Evolutionary conservation across 257 asterid genomes (phyloP).

Genomic region (Solanum appendiculatum): DNA sequence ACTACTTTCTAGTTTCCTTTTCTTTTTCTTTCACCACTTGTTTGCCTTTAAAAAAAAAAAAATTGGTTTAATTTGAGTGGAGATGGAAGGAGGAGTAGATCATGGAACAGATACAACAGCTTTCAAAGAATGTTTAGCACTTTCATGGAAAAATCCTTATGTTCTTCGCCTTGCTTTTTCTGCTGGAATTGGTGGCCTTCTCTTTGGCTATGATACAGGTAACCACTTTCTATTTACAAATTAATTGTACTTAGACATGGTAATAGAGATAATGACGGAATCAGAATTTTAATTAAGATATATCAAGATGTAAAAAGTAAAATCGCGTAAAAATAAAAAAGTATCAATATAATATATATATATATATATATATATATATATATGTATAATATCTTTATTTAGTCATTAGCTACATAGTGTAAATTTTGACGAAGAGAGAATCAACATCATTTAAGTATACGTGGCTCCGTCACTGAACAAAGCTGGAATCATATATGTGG

Average conservation of each 20-base stretch:
- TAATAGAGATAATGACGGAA: not conserved
- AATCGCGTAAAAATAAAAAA: no score
- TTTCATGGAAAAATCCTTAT: slow-evolving; percentile 21
- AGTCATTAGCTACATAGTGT: no score
- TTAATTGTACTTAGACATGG: no score
- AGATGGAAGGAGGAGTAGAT: slow-evolving; percentile 22
- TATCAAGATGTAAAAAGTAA: no score
- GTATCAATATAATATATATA: no score
- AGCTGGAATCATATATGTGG: no score
- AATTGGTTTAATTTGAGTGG: not conserved
- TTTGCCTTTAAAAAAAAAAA: not conserved
- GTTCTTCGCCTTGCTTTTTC: slow-evolving; percentile 47
- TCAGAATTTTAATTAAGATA: no score
- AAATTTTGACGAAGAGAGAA: no score
- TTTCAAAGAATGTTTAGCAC: slow-evolving; percentile 25
- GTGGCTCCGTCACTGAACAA: no score
- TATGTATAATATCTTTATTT: no score
- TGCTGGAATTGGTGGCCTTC: slow-evolving; percentile 47
- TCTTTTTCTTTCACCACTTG: not conserved
- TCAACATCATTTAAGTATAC: no score
- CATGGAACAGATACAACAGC: slow-evolving; percentile 11
- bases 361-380: no score
- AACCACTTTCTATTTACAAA: not conserved
- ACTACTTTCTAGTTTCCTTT: not conserved
- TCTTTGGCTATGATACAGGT: slow-evolving; percentile 48